phyloP scores from a whole-genome alignment of 139 green algal species.

The Edaphochlamys debaryana region DNA sequence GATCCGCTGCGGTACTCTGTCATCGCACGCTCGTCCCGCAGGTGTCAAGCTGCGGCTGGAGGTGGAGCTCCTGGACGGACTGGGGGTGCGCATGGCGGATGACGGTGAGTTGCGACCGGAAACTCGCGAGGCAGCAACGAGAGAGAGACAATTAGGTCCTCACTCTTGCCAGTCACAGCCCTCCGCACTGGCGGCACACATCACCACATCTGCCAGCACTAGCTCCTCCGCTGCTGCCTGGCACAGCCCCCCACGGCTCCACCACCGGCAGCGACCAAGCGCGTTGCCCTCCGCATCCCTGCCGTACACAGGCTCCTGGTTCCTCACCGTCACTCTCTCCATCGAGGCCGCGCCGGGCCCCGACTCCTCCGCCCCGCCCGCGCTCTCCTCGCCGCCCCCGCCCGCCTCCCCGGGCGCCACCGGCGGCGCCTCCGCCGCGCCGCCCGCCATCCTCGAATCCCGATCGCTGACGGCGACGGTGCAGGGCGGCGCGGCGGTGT shows the following conservation, averaged over 20 bases:
- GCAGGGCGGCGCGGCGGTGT: neutral
- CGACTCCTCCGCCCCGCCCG: neutral
- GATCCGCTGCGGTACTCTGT: no score
- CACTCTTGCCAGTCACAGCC: no score
- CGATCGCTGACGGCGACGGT: neutral
- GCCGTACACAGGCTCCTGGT: neutral
- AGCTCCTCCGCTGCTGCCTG: no score
- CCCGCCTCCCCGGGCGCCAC: neutral
- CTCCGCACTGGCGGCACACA: no score
- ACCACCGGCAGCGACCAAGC: no score
- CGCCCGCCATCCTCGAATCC: neutral
- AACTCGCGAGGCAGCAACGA: no score
- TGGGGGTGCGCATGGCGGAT: neutral
- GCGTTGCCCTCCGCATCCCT: no score
- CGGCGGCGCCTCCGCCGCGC: neutral
- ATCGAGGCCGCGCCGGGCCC: neutral
- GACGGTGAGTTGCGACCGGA: constrained; percentile 1
- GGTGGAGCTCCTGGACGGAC: neutral
- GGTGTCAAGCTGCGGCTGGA: neutral
- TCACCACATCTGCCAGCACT: no score
- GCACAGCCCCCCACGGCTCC: no score
- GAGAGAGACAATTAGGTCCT: no score
- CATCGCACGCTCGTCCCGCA: neutral
- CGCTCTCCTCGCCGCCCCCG: neutral
- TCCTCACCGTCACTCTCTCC: neutral